Conservation (phyloP, 495 filamentous ascomycete genomes). For the Xylaria intraflava region DNA sequence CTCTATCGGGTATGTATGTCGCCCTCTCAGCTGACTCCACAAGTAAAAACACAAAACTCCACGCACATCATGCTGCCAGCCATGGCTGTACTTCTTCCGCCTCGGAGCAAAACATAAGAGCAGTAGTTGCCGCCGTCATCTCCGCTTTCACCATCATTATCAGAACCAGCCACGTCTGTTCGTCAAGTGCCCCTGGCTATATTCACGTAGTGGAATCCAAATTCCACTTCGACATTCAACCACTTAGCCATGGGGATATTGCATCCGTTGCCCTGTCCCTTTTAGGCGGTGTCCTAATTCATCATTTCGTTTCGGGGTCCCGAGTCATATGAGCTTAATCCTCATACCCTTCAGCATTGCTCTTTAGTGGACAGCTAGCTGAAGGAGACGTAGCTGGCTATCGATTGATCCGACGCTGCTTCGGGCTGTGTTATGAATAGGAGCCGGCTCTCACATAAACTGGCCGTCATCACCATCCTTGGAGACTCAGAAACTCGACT, state of each 20-base stretch:
- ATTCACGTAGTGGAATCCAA: constrained; percentile 1
- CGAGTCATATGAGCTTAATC: constrained; percentile 6
- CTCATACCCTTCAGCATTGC: constrained; percentile 1
- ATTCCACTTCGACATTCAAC: neutral
- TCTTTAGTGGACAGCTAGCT: constrained; percentile 4
- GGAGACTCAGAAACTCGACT: neutral
- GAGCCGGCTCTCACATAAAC: neutral
- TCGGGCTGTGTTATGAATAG: neutral
- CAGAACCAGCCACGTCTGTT: neutral
- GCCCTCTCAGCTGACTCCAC: neutral
- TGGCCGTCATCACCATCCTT: neutral
- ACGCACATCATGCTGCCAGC: neutral
- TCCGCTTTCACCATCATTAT: neutral
- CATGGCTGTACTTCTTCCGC: neutral
- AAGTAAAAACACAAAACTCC: neutral
- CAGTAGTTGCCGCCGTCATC: neutral
- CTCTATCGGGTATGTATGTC: constrained; percentile 10
- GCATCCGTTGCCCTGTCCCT: neutral
- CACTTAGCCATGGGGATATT: neutral
- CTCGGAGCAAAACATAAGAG: neutral
- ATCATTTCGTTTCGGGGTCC: neutral
- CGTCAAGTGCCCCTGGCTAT: neutral
- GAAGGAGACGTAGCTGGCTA: neutral
- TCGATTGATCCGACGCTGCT: neutral
- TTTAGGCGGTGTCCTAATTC: neutral